phyloP scores from a whole-genome alignment of 345 rosid genomes.

The Euphorbia pulcherrima region DNA sequence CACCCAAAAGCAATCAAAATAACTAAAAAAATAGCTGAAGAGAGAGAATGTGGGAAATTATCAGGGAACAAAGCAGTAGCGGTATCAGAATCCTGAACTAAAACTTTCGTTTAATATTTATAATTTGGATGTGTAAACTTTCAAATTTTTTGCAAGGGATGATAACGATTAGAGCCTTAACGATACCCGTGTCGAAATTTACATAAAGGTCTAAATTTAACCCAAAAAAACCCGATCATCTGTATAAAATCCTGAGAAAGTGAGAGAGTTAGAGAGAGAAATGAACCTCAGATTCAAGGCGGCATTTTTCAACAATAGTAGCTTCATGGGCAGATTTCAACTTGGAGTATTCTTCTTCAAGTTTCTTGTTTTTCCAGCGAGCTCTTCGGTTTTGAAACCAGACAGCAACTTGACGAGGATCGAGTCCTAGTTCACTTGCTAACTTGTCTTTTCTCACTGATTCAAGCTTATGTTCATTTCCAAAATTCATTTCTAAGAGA shows the following conservation, averaged over 20 bases:
- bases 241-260: too few species aligned
- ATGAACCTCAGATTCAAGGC: slow-evolving; percentile 71
- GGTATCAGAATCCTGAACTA: too few species aligned
- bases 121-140: too few species aligned
- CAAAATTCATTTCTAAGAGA: slow-evolving; percentile 62
- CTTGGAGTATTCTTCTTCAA: slow-evolving; percentile 68
- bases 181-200: too few species aligned
- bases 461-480: slow-evolving; percentile 72
- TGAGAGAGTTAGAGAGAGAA: not conserved
- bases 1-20: not conserved
- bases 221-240: too few species aligned
- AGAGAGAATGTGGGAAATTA: not conserved
- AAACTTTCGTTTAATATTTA: too few species aligned
- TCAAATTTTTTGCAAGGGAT: too few species aligned
- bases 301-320: slow-evolving; percentile 50
- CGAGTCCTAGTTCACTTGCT: slow-evolving; percentile 75
- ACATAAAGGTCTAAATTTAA: too few species aligned
- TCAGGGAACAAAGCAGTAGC: too few species aligned
- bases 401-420: slow-evolving; percentile 91
- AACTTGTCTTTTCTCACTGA: slow-evolving; percentile 75
- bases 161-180: too few species aligned
- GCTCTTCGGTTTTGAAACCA: slow-evolving; percentile 98
- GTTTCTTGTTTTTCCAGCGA: slow-evolving; percentile 86
- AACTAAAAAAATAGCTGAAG: not conserved
- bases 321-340: slow-evolving; percentile 47